Base-by-base conservation (phyloP, 805 yeast species). In the Metschnikowia henanensis region DNA sequence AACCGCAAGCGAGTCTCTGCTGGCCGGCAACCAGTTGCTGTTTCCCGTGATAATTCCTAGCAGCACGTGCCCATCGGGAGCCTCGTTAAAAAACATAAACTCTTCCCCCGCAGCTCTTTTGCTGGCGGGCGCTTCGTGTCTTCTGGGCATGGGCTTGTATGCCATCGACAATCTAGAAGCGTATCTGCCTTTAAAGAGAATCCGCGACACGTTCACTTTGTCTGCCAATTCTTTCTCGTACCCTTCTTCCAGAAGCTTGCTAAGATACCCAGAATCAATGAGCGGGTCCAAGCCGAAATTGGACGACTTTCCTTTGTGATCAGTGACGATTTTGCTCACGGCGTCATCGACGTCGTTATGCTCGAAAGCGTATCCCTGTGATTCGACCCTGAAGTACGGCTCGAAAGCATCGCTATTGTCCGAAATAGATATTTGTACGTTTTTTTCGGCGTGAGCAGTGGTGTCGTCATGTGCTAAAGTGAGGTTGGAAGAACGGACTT, bases 21-120 rank as follows among this genome's bases (percentile, higher is more conserved):
- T 15, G 3, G 34, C 10, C 4, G 43, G 43, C 6, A 39, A 34
- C 43, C 43, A 33, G 12, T 33, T 25, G 30, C 34, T 33, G 16
- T 33, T 23, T 12, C 43, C 43, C 10, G 34, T 33, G 12, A 39
- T 20, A 1, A 39, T 8, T 3, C 37, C 34, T n/a, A 39, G 22
- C 15, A 32, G 18, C 7, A 16, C 22, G 19, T 23, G 21, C 7
- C 22, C 18, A 20, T 39, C 34, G 6, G 7, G 28, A 18, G 20
- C 15, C 1, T n/a, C 16, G 6, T 12, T 5, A 6, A 33, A 21
- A 22, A 20, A 34, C 15, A 13, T 19, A 8, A 28, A 20, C 12
- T 33, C 43, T 16, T 34, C 38, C 6, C 42, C 38, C 6, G 25
- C 31, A 10, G 7, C 13, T 10, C 31, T 13, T 16, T 2, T 20